Evolutionary conservation across 495 filamentous ascomycete species (phyloP).

Genomic region (Podospora pseudoanserina): DNA sequence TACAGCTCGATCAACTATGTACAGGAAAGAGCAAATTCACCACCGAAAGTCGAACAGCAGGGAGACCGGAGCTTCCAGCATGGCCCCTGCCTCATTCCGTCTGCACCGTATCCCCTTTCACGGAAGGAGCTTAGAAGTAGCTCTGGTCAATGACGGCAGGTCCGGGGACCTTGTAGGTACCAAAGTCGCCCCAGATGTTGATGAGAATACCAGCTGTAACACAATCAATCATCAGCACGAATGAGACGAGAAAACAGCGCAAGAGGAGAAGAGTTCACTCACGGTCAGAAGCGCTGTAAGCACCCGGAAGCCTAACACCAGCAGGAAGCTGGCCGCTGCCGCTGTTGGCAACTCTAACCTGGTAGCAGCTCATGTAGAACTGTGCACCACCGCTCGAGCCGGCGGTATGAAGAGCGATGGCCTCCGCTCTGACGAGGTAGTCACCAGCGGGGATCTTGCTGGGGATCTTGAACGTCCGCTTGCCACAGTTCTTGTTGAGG

Average conservation of each 20-base stretch:
- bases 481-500: slow-evolving; percentile 46
- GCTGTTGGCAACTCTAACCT: slow-evolving; percentile 45
- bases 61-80: background rate
- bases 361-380: slow-evolving; percentile 48
- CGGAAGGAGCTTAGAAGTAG: slow-evolving; percentile 16
- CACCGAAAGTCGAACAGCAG: no score
- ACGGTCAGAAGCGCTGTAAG: slow-evolving; percentile 44
- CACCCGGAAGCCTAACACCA: slow-evolving; percentile 47
- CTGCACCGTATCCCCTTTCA: background rate
- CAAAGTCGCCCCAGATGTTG: slow-evolving; percentile 40
- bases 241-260: background rate
- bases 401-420: slow-evolving; percentile 49
- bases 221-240: no score
- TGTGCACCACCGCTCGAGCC: slow-evolving; percentile 36
- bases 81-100: background rate
- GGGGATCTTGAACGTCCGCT: slow-evolving; percentile 50
- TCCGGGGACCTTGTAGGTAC: slow-evolving; percentile 36
- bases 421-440: slow-evolving; percentile 51
- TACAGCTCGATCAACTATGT: background rate
- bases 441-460: slow-evolving; percentile 46
- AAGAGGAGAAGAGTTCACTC: background rate
- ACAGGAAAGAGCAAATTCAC: background rate
- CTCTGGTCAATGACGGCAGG: slow-evolving; percentile 26
- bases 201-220: slow-evolving; percentile 37
- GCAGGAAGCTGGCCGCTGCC: slow-evolving; percentile 36